Evolutionary conservation across 1,139 yeast species (phyloP).

Genomic region (Protomyces gravidus): DNA sequence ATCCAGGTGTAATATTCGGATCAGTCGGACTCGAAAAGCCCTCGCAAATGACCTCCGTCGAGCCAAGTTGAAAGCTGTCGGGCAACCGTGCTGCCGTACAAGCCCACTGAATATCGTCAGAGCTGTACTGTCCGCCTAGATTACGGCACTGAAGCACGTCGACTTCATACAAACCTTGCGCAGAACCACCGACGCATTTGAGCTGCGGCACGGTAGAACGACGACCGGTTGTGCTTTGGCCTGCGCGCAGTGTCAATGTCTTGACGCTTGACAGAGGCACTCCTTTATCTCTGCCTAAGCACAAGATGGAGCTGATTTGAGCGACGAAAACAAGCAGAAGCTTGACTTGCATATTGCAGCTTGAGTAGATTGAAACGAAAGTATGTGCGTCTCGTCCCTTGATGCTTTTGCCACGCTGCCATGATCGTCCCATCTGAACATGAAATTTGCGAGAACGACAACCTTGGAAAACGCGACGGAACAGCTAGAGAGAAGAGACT

Average conservation of each 20-base stretch:
- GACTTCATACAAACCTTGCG: slow-evolving; percentile 9
- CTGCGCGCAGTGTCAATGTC: neutral
- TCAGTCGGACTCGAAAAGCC: slow-evolving; percentile 11
- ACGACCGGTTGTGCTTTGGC: neutral
- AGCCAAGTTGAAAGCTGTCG: slow-evolving; percentile 15
- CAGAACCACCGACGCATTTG: slow-evolving; percentile 7
- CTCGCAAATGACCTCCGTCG: slow-evolving; percentile 26
- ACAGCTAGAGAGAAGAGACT: no score
- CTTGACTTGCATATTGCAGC: neutral
- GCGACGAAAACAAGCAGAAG: neutral
- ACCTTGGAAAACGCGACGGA: no score
- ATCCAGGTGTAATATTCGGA: slow-evolving; percentile 8
- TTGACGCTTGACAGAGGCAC: neutral
- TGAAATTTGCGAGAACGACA: no score
- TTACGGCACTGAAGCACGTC: slow-evolving; percentile 4
- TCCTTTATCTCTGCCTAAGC: neutral
- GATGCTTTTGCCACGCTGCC: neutral
- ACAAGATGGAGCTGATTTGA: neutral
- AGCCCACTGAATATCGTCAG: slow-evolving; percentile 26
- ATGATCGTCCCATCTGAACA: neutral
- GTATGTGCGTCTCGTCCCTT: neutral
- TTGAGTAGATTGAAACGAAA: neutral
- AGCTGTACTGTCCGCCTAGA: neutral
- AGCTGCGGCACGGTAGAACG: neutral
- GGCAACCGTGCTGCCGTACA: slow-evolving; percentile 17